Percentiles rank a stretch among this genome's conserved stretches.
These are phyloP conservation scores for Neopestalotiopsis sp. DNA, from an alignment of 2,329 filamentous ascomycete species.

Conservation along the genomic window DNA sequence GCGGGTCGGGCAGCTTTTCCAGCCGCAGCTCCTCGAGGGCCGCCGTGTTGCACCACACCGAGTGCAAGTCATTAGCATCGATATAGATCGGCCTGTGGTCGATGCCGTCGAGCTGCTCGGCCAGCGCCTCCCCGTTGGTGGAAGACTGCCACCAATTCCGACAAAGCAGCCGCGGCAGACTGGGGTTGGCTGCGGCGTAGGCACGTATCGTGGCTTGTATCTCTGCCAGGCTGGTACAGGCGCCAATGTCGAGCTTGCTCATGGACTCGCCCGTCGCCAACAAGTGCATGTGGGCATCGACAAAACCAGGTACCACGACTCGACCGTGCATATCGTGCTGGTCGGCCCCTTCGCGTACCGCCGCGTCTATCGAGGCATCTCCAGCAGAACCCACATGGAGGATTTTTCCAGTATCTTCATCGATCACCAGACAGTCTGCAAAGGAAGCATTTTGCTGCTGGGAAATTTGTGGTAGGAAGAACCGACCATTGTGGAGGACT, in stretches of 20 bases:
- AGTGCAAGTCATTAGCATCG: constrained; percentile 62
- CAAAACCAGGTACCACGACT: constrained; percentile 58
- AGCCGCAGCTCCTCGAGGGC: constrained; percentile 55
- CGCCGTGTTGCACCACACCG: constrained; percentile 59
- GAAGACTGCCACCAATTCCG: constrained; percentile 59
- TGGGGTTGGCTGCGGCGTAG: constrained; percentile 52
- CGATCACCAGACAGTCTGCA: not conserved
- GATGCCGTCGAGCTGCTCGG: constrained; percentile 55
- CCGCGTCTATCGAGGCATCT: constrained; percentile 21
- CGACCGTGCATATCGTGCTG: constrained; percentile 32
- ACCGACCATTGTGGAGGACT: not conserved
- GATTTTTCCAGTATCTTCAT: constrained; percentile 18
- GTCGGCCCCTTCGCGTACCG: constrained; percentile 20
- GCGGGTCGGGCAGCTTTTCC: constrained; percentile 49
- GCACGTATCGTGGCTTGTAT: constrained; percentile 51
- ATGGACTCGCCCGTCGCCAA: constrained; percentile 59
- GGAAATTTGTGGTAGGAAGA: not conserved
- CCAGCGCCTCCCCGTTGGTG: constrained; percentile 43
- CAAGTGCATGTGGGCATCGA: constrained; percentile 63
- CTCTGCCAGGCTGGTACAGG: constrained; percentile 53
- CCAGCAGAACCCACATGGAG: constrained; percentile 25
- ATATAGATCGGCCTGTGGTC: constrained; percentile 61
- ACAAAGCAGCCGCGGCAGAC: constrained; percentile 54
- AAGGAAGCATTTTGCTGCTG: not conserved
- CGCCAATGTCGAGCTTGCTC: constrained; percentile 53